Evolutionary conservation across 1,284 basidiomycete species (phyloP), one percentile per base, ranked within the genome.

Genomic region (Exobasidium cylindrosporum): DNA sequence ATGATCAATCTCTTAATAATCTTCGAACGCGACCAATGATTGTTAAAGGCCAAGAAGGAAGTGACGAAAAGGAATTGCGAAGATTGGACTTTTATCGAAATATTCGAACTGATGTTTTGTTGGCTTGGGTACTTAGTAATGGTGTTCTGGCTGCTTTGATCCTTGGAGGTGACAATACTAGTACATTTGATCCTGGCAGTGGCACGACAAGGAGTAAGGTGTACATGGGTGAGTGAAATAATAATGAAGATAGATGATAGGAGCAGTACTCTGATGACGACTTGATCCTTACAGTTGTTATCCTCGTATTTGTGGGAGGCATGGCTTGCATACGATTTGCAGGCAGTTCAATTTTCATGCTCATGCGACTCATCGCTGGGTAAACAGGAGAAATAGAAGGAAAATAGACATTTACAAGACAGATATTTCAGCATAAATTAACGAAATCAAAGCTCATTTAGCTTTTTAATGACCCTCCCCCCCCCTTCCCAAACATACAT

Each of bases 51-150:
- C 69, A 77, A 11, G 70, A 73, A 10, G 67, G 61, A 45, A 57
- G 65, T 47, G 76, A 77, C 28, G 76, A 80, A 60, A 79, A 80
- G 57, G 67, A 63, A 2, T 62, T 62, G 0, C 50, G 57, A 40
- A 77, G 72, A 70, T 75, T 67, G 65, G 81, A 82, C 60, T 82
- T 81, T 67, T 82, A 82, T 62, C 77, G 73, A 0, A 90, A 89
- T 77, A 90, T 96, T 69, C 83, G 92, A 62, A 96, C 92, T 11
- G 95, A 94, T 81, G 91, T 93, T 24, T 82, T 97, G 47, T 83
- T 97, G 54, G 84, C 86, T 2, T 95, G 92, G 88, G 87, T 91
- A 1, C 77, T 94, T 60, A 88, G 89, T 28, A 93, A 94, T 78
- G 74, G 69, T 35, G 59, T 77, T n/a, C 58, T 78, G 0, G 75